Evolutionary conservation across 768 basidiomycete genomes (phyloP).

Genomic region (Lactarius hengduanensis): DNA sequence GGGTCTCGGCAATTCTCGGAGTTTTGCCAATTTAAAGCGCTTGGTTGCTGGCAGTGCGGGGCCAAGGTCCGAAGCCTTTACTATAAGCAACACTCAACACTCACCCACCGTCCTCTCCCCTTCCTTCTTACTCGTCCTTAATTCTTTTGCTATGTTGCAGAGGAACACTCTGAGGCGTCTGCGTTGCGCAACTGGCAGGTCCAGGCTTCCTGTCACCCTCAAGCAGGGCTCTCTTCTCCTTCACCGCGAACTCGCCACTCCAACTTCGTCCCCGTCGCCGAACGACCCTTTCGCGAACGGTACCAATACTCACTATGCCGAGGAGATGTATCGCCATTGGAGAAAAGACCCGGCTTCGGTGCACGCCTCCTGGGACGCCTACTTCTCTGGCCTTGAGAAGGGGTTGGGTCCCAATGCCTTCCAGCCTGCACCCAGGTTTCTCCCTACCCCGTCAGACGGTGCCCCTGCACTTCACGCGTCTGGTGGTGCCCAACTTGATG

Average conservation of each 20-base stretch:
- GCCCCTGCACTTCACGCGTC: slow-evolving; percentile 70
- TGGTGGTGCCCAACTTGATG: slow-evolving; percentile 78
- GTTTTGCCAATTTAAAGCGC: slow-evolving; percentile 1
- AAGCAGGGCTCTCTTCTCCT: slow-evolving; percentile 27
- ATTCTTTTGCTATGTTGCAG: slow-evolving; percentile 36
- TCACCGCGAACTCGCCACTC: slow-evolving; percentile 47
- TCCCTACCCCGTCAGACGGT: slow-evolving; percentile 73
- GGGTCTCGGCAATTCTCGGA: slow-evolving; percentile 7
- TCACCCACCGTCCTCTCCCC: background rate
- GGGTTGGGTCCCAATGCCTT: slow-evolving; percentile 85
- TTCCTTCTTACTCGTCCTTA: background rate
- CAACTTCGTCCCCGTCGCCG: slow-evolving; percentile 56
- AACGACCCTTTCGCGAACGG: slow-evolving; percentile 92
- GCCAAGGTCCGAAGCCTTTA: slow-evolving; percentile 6
- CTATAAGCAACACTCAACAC: slow-evolving; percentile 9
- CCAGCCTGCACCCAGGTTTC: slow-evolving; percentile 72
- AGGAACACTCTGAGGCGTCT: slow-evolving; percentile 41
- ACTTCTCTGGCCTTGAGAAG: slow-evolving; percentile 91
- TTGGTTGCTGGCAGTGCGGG: slow-evolving; percentile 3
- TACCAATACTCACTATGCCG: slow-evolving; percentile 92
- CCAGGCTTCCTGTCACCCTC: slow-evolving; percentile 27
- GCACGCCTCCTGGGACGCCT: slow-evolving; percentile 91
- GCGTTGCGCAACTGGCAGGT: slow-evolving; percentile 34
- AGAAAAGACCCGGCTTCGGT: slow-evolving; percentile 87
- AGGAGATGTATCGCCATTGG: slow-evolving; percentile 96